Conservation (phyloP, 2,329 filamentous ascomycete genomes). For the Catunica adiposa region DNA sequence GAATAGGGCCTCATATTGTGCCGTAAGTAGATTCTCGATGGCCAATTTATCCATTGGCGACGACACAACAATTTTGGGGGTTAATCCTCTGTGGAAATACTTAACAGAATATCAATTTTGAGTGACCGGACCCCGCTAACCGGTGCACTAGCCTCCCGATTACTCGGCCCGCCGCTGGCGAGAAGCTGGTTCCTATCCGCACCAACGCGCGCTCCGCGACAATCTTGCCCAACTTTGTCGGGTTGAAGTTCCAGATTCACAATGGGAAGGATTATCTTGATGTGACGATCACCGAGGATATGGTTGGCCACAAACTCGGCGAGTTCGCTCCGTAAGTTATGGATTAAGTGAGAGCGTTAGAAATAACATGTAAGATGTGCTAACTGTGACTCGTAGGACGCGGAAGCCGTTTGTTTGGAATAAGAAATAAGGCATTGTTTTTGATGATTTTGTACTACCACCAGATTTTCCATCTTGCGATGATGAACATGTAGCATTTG, state of each 20-base stretch:
- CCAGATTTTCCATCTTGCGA: neutral
- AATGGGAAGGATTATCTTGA: slow-evolving; percentile 81
- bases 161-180: slow-evolving; percentile 39
- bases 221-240: slow-evolving; percentile 83
- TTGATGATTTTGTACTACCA: slow-evolving; percentile 11
- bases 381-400: slow-evolving; percentile 24
- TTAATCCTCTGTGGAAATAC: no score
- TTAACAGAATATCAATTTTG: no score
- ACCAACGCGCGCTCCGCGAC: slow-evolving; percentile 80
- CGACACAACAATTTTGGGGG: no score
- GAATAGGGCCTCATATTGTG: slow-evolving; percentile 34
- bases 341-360: no score
- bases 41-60: no score
- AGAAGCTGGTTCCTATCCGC: slow-evolving; percentile 55
- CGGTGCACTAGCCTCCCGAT: slow-evolving; percentile 42
- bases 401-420: slow-evolving; percentile 42
- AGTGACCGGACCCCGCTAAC: neutral
- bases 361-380: neutral
- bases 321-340: slow-evolving; percentile 70
- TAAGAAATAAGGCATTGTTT: slow-evolving; percentile 20
- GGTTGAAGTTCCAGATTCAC: slow-evolving; percentile 75
- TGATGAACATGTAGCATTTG: slow-evolving; percentile 2
- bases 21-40: slow-evolving; percentile 26
- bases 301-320: slow-evolving; percentile 90
- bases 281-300: slow-evolving; percentile 75